Evolutionary conservation across 768 basidiomycete genomes (phyloP), one percentile per base, ranked within the genome.

Genomic region (Mrakia hoshinonis): DNA sequence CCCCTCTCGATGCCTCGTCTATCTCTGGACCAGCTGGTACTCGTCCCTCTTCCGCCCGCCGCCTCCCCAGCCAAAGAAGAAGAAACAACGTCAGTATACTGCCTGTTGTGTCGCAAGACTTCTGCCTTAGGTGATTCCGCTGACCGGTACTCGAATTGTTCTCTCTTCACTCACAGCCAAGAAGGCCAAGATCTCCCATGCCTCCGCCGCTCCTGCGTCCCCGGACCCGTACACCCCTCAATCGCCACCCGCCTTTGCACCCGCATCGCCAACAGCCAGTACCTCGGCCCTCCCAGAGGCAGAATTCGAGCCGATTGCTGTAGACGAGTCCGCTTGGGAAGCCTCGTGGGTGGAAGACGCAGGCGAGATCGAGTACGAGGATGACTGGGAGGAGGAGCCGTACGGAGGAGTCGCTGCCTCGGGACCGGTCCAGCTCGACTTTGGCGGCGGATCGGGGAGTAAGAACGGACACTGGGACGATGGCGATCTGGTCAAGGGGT

Each of bases 381-480:
- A 43, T 6, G 62, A 48, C n/a, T 36, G 43, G 18, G 62, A 29
- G 9, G 43, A 64, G 12, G 43, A n/a, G 38, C 22, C 24, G 3
- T 64, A 64, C 7, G 22, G 38, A 18, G 39, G 43, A 0, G 62
- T 48, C n/a, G 38, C 20, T 15, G 43, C 43, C 15, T 6, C 43
- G 10, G n/a, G 43, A 13, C 34, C 62, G 62, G 24, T 34, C 47
- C 47, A 66, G 24, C 31, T 66, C 6, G 48, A 66, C 10, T 66
- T 49, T n/a, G 62, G 62, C 6, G 13, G 43, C 18, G 43, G 43
- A 1, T 26, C 31, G 10, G 55, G 24, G 9, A 26, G 31, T 34
- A n/a, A 31, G 13, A 47, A 47, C 46, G 58, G 58, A 6, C 58
- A 61, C 36, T 66, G 64, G 64, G 64, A 66, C n/a, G 64, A 66